These are phyloP conservation scores for Fonsecaea multimorphosa DNA, from an alignment of 2,329 filamentous ascomycete species.

Conservation along the genomic window DNA sequence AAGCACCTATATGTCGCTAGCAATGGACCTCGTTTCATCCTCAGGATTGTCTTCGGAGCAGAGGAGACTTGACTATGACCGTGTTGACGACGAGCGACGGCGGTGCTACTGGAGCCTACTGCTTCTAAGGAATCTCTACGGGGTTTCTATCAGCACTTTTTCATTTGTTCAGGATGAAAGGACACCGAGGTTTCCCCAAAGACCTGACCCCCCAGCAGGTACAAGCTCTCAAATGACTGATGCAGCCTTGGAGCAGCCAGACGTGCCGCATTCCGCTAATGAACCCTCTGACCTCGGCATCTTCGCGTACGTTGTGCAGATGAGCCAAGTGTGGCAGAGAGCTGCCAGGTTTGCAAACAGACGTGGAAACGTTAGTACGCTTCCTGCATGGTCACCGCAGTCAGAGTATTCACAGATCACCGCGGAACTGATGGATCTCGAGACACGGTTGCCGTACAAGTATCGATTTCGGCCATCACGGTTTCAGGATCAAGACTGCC, in stretches of 20 bases:
- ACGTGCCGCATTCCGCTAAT: constrained; percentile 5
- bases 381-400: constrained; percentile 57
- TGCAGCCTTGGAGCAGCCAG: constrained; percentile 28
- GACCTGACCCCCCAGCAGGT: constrained; percentile 23
- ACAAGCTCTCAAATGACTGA: constrained; percentile 31
- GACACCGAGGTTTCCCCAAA: constrained; percentile 26
- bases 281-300: constrained; percentile 46
- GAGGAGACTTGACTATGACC: constrained; percentile 1
- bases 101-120: constrained; percentile 53
- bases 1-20: constrained; percentile 53
- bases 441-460: constrained; percentile 58
- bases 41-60: constrained; percentile 52
- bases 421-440: constrained; percentile 58
- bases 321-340: constrained; percentile 58
- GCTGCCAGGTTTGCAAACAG: constrained; percentile 56
- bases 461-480: constrained; percentile 59
- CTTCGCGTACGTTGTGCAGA: constrained; percentile 53
- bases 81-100: constrained; percentile 22
- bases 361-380: constrained; percentile 51
- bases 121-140: constrained; percentile 53
- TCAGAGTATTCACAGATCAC: constrained; percentile 61
- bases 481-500: constrained; percentile 51
- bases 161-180: constrained; percentile 29
- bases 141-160: constrained; percentile 38
- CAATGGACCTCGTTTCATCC: constrained; percentile 54